Conservation (phyloP, 2,329 filamentous ascomycete species). For the Cladosporium sp. region DNA sequence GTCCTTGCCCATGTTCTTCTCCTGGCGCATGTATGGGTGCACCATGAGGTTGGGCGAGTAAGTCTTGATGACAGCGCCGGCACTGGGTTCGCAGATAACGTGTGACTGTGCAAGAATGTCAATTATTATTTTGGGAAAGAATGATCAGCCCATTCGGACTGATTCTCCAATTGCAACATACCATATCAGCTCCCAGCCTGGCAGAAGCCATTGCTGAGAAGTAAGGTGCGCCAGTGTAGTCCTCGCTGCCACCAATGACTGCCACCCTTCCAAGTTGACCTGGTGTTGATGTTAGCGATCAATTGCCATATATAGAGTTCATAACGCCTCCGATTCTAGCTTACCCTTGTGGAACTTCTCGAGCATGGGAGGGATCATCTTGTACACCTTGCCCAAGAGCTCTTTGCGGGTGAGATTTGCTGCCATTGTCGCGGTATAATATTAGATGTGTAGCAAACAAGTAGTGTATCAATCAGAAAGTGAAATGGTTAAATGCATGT, state of each 20-base stretch:
- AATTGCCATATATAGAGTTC: background rate
- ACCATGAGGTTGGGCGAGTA: conserved; percentile 99
- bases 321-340: background rate
- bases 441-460: background rate
- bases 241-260: conserved; percentile 90
- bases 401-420: conserved; percentile 63
- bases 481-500: background rate
- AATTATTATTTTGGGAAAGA: background rate
- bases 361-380: conserved; percentile 90
- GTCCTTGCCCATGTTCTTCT: conserved; percentile 51
- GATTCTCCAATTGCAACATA: conserved; percentile 36
- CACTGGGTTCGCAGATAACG: conserved; percentile 89
- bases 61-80: conserved; percentile 83
- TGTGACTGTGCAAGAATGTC: conserved; percentile 58
- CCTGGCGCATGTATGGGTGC: conserved; percentile 88
- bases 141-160: background rate
- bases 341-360: conserved; percentile 93
- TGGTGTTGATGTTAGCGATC: conserved; percentile 33
- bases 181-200: conserved; percentile 85
- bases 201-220: conserved; percentile 98
- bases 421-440: conserved; percentile 32
- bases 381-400: conserved; percentile 74
- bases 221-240: conserved; percentile 96
- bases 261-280: conserved; percentile 88
- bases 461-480: background rate